Conservation (phyloP, 371 early-diverging fungal species). For the Fennellomyces sp. region DNA sequence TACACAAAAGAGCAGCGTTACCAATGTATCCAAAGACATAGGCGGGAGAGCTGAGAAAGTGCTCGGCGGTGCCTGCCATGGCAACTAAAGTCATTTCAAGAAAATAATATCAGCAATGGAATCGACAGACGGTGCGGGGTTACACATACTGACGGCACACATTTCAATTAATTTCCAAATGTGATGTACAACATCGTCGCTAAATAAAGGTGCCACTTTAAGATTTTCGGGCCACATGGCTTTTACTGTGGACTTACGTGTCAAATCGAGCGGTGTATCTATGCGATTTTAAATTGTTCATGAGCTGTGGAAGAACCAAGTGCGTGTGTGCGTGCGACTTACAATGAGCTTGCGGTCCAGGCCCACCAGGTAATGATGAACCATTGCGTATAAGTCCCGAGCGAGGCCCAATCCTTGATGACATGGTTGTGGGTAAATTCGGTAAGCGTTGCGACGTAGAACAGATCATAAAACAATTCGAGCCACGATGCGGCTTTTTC, state of each 20-base stretch:
- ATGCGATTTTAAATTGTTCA: no score
- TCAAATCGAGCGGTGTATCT: constrained; percentile 62
- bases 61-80: constrained; percentile 51
- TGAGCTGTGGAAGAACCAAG: no score
- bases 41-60: constrained; percentile 47
- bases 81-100: constrained; percentile 29
- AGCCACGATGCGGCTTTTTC: constrained; percentile 56
- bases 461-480: constrained; percentile 62
- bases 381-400: constrained; percentile 59
- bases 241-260: constrained; percentile 43
- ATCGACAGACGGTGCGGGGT: neutral
- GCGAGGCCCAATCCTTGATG: constrained; percentile 56
- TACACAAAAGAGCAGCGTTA: constrained; percentile 17
- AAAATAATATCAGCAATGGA: neutral
- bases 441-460: constrained; percentile 61
- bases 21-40: constrained; percentile 56
- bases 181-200: constrained; percentile 56
- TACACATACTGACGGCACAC: constrained; percentile 54
- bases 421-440: constrained; percentile 62
- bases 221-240: no score
- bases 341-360: constrained; percentile 55
- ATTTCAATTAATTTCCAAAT: constrained; percentile 52
- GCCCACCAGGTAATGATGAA: constrained; percentile 67
- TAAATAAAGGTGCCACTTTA: constrained; percentile 5
- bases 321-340: no score